Base-by-base conservation (phyloP, 2,329 filamentous ascomycete genomes). In the Pseudocercospora macadamiae region DNA sequence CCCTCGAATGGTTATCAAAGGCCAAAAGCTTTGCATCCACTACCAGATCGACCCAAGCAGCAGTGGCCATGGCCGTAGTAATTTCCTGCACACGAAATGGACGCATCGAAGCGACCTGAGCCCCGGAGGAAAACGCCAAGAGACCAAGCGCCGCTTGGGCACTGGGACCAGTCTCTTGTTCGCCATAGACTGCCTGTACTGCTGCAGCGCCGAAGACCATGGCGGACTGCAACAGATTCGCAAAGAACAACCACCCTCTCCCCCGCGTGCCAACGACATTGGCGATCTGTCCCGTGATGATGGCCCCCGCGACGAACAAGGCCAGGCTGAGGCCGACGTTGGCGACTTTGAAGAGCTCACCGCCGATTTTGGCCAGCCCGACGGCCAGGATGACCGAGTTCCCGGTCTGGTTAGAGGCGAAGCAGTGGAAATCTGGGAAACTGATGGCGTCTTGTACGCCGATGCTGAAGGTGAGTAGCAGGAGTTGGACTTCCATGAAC, bases 371-470 rank as follows among this genome's bases (percentile, higher is more conserved):
- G 71, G 32, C 80, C 26, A 82, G 65, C 32, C 82, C 73, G 56
- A 86, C 75, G 26, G 82, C 83, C 7, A 87, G 76, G 65, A 88
- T 82, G 49, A 87, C 80, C 2, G 84, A 86, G 73, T 87, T 88
- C 59, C 86, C 85, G 0, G 85, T 88, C 67, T 88, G 84, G 70
- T 87, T 87, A 26, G 83, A 86, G 12, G 83, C 82, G 70, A 87
- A 57, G 68, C 83, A 86, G 71, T 81, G 80, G 70, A 83, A 87
- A 67, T 86, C 83, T 19, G 82, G 82, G 68, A 85, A 87, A 2
- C 83, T 80, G 18, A 83, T 80, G 49, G 83, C 83, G 72, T 87
- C 83, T 79, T 76, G 72, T 30, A 78, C 74, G n/a, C 75, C 74
- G 5, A 67, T 76, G 42, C 65, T 67, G 57, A 79, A 73, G 4